These are phyloP conservation scores for Fusarium compactum DNA, from an alignment of 2,329 filamentous ascomycete species.

Conservation along the genomic window DNA sequence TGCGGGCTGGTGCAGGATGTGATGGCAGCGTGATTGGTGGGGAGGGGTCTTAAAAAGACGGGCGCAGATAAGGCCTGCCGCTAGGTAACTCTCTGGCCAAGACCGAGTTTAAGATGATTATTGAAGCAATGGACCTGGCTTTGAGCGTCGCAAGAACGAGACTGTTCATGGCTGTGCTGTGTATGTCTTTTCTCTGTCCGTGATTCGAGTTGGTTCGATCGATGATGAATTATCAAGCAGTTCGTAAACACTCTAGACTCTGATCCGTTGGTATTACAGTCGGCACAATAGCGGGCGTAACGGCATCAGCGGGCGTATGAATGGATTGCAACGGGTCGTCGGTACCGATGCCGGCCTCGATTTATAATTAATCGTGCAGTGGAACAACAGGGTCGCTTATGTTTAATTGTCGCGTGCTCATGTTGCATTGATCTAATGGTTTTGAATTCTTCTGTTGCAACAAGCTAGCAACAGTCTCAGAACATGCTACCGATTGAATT, in stretches of 20 bases:
- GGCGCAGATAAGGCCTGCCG: constrained; percentile 37
- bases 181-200: neutral
- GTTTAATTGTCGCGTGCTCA: constrained; percentile 39
- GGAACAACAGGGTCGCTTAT: constrained; percentile 10
- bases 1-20: constrained; percentile 33
- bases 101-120: constrained; percentile 12
- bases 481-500: neutral
- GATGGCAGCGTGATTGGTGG: constrained; percentile 39
- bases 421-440: constrained; percentile 17
- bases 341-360: constrained; percentile 21
- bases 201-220: constrained; percentile 9
- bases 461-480: neutral
- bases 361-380: constrained; percentile 22
- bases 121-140: neutral
- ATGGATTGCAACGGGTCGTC: constrained; percentile 20
- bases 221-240: constrained; percentile 6
- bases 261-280: neutral
- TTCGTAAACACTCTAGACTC: neutral
- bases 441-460: neutral
- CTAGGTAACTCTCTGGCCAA: neutral
- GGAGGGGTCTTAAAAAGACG: constrained; percentile 10
- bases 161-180: neutral
- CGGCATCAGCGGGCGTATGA: constrained; percentile 35
- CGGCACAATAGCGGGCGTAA: constrained; percentile 33
- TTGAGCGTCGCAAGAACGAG: neutral